Percentiles rank a stretch among this genome's conserved stretches.
phyloP scores from a whole-genome alignment of 2,329 filamentous ascomycete species.

The Epichloe uncinata region DNA sequence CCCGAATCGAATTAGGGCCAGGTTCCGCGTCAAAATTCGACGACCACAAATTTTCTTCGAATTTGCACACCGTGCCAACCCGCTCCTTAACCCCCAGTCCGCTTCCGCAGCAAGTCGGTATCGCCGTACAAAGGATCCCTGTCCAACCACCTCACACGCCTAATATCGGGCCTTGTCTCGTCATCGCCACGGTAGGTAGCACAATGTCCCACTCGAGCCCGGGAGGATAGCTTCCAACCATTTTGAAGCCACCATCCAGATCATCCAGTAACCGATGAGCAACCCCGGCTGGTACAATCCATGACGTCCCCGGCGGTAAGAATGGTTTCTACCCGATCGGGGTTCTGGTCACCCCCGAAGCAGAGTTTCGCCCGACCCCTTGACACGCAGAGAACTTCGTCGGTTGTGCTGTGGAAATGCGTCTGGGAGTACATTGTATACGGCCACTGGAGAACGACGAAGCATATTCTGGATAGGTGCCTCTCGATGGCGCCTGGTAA shows the following conservation, averaged over 20 bases:
- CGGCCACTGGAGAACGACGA: neutral
- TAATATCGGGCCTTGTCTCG: conserved; percentile 2
- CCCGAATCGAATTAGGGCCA: too few species aligned
- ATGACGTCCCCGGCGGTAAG: conserved; percentile 49
- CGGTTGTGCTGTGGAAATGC: conserved; percentile 55
- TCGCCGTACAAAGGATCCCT: conserved; percentile 10
- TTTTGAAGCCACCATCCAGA: conserved; percentile 39
- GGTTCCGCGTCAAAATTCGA: neutral
- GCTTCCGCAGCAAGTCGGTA: conserved; percentile 1
- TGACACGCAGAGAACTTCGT: conserved; percentile 52
- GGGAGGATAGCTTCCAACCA: conserved; percentile 53
- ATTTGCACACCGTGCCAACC: neutral
- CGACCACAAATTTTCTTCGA: neutral
- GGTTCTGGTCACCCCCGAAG: conserved; percentile 45
- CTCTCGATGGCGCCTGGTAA: neutral
- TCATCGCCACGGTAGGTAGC: neutral
- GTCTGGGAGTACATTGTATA: conserved; percentile 27
- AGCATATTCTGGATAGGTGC: neutral
- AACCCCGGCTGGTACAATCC: conserved; percentile 50
- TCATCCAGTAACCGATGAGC: conserved; percentile 50
- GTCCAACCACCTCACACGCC: conserved; percentile 8
- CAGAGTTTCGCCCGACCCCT: conserved; percentile 46
- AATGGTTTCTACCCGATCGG: conserved; percentile 31
- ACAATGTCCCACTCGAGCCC: conserved; percentile 55
- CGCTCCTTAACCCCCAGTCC: neutral